Evolutionary conservation across 2,329 filamentous ascomycete genomes (phyloP).

Genomic region (Chaetomiaceae sp.): DNA sequence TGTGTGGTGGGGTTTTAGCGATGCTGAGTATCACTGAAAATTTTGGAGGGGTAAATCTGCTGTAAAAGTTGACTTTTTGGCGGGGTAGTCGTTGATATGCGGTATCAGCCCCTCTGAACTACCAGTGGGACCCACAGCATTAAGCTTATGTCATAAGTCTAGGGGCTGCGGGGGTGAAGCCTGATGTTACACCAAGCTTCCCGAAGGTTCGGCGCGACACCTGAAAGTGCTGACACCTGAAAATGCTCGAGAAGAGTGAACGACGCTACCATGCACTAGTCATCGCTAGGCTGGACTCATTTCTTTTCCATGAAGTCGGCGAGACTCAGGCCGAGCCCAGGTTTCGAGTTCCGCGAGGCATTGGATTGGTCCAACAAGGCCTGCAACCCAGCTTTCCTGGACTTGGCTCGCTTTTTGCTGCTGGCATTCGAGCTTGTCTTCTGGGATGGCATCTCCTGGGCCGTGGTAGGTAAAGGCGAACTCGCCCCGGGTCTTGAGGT

Average conservation of each 20-base stretch:
- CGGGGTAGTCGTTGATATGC: conserved; percentile 29
- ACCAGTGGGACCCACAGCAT: conserved; percentile 14
- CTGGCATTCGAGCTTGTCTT: conserved; percentile 44
- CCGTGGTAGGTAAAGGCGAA: conserved; percentile 25
- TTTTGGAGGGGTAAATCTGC: conserved; percentile 37
- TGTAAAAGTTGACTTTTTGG: conserved; percentile 27
- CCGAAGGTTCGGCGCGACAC: conserved; percentile 24
- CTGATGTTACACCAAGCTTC: conserved; percentile 22
- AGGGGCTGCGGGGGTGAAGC: background rate
- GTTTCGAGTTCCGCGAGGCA: conserved; percentile 33
- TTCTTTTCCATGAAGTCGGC: conserved; percentile 49
- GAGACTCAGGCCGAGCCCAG: conserved; percentile 46
- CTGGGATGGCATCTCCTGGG: conserved; percentile 10
- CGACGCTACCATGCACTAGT: too few species aligned
- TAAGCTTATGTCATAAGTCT: conserved; percentile 33
- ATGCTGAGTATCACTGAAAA: conserved; percentile 21
- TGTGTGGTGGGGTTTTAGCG: conserved; percentile 32
- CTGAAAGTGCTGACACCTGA: background rate
- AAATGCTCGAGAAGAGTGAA: background rate
- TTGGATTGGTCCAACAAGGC: conserved; percentile 56
- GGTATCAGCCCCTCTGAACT: conserved; percentile 7
- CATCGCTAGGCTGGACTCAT: conserved; percentile 12
- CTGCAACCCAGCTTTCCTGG: conserved; percentile 61
- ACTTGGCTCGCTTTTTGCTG: conserved; percentile 63
- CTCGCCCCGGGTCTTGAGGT: conserved; percentile 11